Percentiles rank a stretch among this genome's conserved stretches.
Evolutionary conservation across 2,329 filamentous ascomycete genomes (phyloP).

Genomic region (Septoria linicola): DNA sequence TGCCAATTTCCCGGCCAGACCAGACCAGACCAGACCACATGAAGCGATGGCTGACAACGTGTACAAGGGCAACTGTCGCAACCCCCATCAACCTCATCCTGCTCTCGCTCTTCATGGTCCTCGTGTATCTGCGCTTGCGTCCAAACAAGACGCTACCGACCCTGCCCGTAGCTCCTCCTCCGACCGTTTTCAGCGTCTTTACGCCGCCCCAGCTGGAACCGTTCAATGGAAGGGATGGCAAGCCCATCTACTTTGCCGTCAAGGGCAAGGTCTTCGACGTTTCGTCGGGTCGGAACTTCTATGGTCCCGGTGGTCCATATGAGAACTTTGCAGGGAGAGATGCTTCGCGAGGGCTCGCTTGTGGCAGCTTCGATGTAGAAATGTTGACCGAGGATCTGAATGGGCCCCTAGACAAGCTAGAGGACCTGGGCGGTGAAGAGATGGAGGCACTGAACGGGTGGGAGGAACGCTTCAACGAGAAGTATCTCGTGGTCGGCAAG

Average conservation of each 20-base stretch:
- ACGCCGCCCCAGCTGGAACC: slow-evolving; percentile 79
- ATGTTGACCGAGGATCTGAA: slow-evolving; percentile 92
- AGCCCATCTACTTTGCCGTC: slow-evolving; percentile 85
- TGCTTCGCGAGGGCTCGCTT: slow-evolving; percentile 82
- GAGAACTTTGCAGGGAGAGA: slow-evolving; percentile 94
- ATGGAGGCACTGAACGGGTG: slow-evolving; percentile 81
- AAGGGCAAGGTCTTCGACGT: slow-evolving; percentile 92
- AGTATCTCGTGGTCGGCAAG: slow-evolving; percentile 92
- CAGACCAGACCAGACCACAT: too few relatives aligned
- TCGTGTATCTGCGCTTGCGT: slow-evolving; percentile 60
- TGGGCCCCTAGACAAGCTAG: slow-evolving; percentile 74
- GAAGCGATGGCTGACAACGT: neutral
- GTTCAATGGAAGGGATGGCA: slow-evolving; percentile 72
- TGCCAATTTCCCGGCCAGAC: slow-evolving; percentile 11
- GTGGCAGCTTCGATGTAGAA: slow-evolving; percentile 88
- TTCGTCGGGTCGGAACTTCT: slow-evolving; percentile 82
- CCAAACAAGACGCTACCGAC: slow-evolving; percentile 48
- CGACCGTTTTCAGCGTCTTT: slow-evolving; percentile 83
- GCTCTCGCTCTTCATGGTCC: slow-evolving; percentile 56
- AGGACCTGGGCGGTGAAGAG: slow-evolving; percentile 70
- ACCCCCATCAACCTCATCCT: slow-evolving; percentile 63
- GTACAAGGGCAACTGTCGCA: slow-evolving; percentile 52
- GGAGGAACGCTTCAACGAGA: slow-evolving; percentile 90
- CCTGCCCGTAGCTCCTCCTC: slow-evolving; percentile 59
- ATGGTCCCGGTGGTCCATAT: slow-evolving; percentile 92